Percentiles rank a stretch among this genome's conserved stretches.
phyloP scores from a whole-genome alignment of 768 basidiomycete species.

The Tremella yokohamensis region DNA sequence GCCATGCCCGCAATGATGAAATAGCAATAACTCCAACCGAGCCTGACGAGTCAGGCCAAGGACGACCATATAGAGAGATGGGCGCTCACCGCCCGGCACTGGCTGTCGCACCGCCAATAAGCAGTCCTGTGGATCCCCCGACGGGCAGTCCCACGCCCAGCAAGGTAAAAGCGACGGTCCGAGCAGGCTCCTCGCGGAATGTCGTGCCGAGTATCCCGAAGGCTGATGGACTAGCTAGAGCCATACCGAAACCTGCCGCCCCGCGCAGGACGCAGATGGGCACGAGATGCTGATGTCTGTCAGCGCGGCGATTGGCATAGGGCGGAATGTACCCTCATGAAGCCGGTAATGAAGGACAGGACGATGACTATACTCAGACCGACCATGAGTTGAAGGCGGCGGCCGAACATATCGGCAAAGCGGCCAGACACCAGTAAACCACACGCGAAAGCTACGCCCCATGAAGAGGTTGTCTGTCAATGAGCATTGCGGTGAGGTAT shows the following conservation, averaged over 20 bases:
- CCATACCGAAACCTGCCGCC: slow-evolving; percentile 22
- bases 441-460: slow-evolving; percentile 5
- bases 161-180: slow-evolving; percentile 72
- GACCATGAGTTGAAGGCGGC: slow-evolving; percentile 63
- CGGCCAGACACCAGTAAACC: slow-evolving; percentile 30
- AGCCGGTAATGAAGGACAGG: slow-evolving; percentile 55
- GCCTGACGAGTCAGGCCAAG: slow-evolving; percentile 6
- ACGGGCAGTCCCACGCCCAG: slow-evolving; percentile 78
- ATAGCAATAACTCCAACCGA: slow-evolving; percentile 66
- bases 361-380: slow-evolving; percentile 60
- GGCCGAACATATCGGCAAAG: slow-evolving; percentile 56
- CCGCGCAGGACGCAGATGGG: slow-evolving; percentile 28
- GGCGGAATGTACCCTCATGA: background rate
- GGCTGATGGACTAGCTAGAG: slow-evolving; percentile 25
- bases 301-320: background rate
- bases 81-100: slow-evolving; percentile 54
- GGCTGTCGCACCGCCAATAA: slow-evolving; percentile 66
- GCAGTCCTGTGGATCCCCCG: slow-evolving; percentile 66
- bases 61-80: background rate
- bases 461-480: background rate
- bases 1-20: slow-evolving; percentile 63
- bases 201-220: slow-evolving; percentile 27
- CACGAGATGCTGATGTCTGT: slow-evolving; percentile 4
- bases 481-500: background rate
- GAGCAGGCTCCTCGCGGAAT: slow-evolving; percentile 48